These are phyloP conservation scores for Pochonia chlamydosporia DNA, from an alignment of 2,329 filamentous ascomycete genomes.

Conservation along the genomic window DNA sequence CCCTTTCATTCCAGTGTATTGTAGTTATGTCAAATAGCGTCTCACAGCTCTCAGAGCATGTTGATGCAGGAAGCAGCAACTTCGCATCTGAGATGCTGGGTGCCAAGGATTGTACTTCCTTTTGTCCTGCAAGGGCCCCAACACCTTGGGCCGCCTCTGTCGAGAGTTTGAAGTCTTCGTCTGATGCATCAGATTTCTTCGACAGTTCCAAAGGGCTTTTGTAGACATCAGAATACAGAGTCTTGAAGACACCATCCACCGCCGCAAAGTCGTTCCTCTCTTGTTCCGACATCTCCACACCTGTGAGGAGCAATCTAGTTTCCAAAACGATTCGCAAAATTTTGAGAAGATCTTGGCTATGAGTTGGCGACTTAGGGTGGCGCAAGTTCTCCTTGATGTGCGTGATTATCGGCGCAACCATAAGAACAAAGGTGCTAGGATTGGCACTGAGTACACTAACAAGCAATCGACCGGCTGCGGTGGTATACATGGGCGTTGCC, in stretches of 20 bases:
- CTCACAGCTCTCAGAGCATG: conserved; percentile 33
- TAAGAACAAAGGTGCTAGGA: conserved; percentile 40
- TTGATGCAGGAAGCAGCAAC: conserved; percentile 27
- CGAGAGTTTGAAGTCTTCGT: conserved; percentile 35
- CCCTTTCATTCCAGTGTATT: conserved; percentile 14
- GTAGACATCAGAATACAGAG: conserved; percentile 39
- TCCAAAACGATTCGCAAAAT: conserved; percentile 46
- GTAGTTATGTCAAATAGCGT: conserved; percentile 25
- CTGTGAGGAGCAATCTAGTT: conserved; percentile 34
- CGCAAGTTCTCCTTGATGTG: conserved; percentile 45
- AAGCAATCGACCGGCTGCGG: conserved; percentile 45
- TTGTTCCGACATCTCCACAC: conserved; percentile 24
- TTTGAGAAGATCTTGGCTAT: conserved; percentile 46
- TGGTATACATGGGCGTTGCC: conserved; percentile 45
- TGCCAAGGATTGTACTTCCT: conserved; percentile 3
- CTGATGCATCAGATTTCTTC: conserved; percentile 19
- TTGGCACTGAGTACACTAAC: conserved; percentile 45
- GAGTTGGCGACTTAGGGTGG: conserved; percentile 42
- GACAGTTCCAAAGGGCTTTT: conserved; percentile 27
- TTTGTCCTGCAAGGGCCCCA: conserved; percentile 39
- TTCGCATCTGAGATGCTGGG: conserved; percentile 5
- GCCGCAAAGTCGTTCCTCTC: conserved; percentile 32
- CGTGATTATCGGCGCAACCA: conserved; percentile 39
- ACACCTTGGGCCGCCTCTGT: conserved; percentile 40
- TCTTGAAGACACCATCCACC: conserved; percentile 30